Evolutionary conservation across 176 grass and related monocot species (phyloP).

Genomic region (Elaeis guineensis): DNA sequence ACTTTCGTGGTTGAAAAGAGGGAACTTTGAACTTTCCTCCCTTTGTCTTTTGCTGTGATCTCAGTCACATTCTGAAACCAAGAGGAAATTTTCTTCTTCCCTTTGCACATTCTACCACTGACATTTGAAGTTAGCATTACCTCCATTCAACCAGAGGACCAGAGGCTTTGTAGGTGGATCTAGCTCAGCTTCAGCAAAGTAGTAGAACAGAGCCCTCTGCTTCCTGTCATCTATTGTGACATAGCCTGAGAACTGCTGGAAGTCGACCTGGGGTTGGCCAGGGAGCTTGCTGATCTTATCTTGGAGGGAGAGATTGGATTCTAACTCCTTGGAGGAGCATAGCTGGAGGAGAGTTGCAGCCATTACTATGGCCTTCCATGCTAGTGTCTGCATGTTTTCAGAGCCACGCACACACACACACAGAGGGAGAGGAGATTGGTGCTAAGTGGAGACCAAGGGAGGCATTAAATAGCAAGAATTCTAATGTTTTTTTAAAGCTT

Average conservation of each 20-base stretch:
- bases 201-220: conserved; percentile 81
- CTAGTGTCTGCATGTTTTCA: conserved; percentile 1
- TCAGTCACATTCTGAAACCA: too few species aligned
- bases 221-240: conserved; percentile 47
- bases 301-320: not conserved
- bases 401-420: not conserved
- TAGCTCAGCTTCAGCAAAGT: conserved; percentile 81
- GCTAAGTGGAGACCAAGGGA: too few species aligned
- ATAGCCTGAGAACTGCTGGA: conserved; percentile 87
- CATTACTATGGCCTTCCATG: conserved; percentile 9
- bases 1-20: not conserved
- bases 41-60: not conserved
- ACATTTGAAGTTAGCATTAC: conserved; percentile 23
- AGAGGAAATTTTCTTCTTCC: too few species aligned
- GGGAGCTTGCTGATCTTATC: conserved; percentile 60
- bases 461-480: too few species aligned
- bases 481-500: too few species aligned
- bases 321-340: conserved; percentile 11
- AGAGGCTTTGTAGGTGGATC: conserved; percentile 79
- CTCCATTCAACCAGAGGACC: conserved; percentile 98
- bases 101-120: too few species aligned
- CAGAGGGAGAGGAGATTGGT: not conserved
- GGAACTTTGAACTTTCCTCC: not conserved
- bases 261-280: conserved; percentile 66
- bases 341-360: not conserved